Percentiles rank a stretch among this genome's conserved stretches.
Conservation (phyloP, 2,329 filamentous ascomycete species). For the Colletotrichum noveboracense region DNA sequence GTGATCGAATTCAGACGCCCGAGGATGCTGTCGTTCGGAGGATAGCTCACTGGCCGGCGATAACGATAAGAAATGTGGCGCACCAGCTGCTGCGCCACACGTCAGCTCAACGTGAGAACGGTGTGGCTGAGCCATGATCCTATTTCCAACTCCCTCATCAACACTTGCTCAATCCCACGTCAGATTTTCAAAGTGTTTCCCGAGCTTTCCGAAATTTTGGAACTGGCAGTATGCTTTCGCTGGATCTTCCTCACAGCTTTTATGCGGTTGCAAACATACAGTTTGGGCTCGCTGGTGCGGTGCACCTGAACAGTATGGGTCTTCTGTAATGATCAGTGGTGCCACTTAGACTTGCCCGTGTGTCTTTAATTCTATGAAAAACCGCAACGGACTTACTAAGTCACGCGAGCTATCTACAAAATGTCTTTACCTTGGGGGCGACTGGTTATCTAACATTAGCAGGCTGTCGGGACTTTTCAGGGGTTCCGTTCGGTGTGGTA, state of each 20-base stretch:
- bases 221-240: no score
- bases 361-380: neutral
- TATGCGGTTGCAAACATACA: neutral
- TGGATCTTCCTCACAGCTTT: neutral
- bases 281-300: neutral
- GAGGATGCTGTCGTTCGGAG: slow-evolving; percentile 8
- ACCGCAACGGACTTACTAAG: neutral
- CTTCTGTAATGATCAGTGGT: neutral
- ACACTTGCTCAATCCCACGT: neutral
- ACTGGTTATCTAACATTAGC: neutral
- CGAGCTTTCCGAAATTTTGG: neutral
- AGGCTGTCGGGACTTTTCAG: neutral
- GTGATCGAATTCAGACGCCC: neutral
- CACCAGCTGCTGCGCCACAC: neutral
- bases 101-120: neutral
- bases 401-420: rapidly evolving
- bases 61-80: slow-evolving; percentile 14
- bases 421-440: rapidly evolving
- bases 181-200: neutral
- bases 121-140: neutral
- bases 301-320: neutral
- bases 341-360: neutral
- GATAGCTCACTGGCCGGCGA: neutral
- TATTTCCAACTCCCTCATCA: neutral
- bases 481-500: neutral